Conservation (phyloP, 345 rosid genomes). For the Draba incana region DNA sequence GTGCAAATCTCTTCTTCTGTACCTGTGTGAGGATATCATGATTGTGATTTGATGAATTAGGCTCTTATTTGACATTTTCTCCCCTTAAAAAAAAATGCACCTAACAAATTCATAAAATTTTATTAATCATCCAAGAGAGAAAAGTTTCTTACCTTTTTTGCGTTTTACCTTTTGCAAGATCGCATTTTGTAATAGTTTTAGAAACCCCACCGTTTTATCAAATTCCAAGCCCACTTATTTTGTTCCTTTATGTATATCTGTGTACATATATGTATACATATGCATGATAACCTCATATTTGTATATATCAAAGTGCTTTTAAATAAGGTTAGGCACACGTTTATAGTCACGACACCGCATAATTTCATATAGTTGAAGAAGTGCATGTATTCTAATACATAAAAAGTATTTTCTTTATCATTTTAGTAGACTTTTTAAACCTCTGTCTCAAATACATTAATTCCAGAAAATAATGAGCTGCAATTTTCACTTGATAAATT, state of each 20-base stretch:
- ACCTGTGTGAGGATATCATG: slow-evolving; percentile 70
- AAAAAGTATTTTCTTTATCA: neutral
- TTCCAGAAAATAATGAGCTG: neutral
- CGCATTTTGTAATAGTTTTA: slow-evolving; percentile 38
- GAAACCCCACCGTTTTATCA: slow-evolving; percentile 61
- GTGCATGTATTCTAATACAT: neutral
- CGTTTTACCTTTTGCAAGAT: slow-evolving; percentile 43
- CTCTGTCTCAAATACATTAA: neutral
- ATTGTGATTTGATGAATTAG: slow-evolving; percentile 65
- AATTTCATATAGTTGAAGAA: neutral
- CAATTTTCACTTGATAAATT: neutral
- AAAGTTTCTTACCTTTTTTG: slow-evolving; percentile 62
- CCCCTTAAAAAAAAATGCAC: neutral
- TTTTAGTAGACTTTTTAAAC: slow-evolving; percentile 1
- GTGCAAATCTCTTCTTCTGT: slow-evolving; percentile 74
- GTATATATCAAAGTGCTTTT: neutral
- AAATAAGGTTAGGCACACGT: neutral
- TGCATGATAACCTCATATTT: neutral
- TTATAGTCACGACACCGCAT: neutral
- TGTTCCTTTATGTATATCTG: neutral
- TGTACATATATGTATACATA: neutral
- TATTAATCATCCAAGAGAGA: slow-evolving; percentile 34
- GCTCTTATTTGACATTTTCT: slow-evolving; percentile 73
- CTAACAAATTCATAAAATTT: neutral
- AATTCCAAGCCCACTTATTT: slow-evolving; percentile 57